Conservation (phyloP, 2,329 filamentous ascomycete genomes). For the Microsporum ferrugineum region DNA sequence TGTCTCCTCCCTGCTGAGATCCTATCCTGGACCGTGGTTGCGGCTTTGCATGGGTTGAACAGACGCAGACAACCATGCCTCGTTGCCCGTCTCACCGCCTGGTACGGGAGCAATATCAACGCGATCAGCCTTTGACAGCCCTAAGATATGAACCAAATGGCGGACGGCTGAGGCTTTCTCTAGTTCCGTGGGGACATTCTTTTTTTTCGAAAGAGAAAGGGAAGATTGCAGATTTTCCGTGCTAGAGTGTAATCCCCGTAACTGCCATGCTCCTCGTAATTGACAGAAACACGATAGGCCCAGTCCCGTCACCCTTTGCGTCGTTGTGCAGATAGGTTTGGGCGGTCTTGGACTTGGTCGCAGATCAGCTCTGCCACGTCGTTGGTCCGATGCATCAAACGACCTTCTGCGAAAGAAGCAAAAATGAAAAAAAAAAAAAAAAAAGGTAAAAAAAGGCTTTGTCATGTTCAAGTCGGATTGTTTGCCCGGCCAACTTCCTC, state of each 20-base stretch:
- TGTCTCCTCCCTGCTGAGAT: neutral
- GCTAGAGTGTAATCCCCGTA: neutral
- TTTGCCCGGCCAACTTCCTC: neutral
- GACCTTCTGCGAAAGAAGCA: neutral
- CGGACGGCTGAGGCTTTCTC: neutral
- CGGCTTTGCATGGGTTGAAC: slow-evolving; percentile 2
- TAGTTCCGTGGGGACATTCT: neutral
- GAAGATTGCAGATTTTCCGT: neutral
- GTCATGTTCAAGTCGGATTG: slow-evolving; percentile 3
- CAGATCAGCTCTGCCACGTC: slow-evolving; percentile 17
- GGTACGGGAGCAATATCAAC: slow-evolving; percentile 1
- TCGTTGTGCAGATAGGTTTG: slow-evolving; percentile 12
- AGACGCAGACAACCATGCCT: slow-evolving; percentile 1
- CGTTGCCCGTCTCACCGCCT: slow-evolving; percentile 2
- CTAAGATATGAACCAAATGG: neutral
- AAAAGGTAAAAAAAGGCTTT: neutral
- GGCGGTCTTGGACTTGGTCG: slow-evolving; percentile 12
- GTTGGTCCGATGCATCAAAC: slow-evolving; percentile 12
- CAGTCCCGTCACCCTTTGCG: slow-evolving; percentile 8
- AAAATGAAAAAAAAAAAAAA: neutral
- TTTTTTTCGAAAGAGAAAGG: neutral
- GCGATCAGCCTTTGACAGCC: neutral
- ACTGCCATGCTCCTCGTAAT: neutral
- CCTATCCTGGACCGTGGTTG: slow-evolving; percentile 1
- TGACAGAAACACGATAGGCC: neutral